Evolutionary conservation across 1,284 basidiomycete genomes (phyloP), one percentile per base, ranked within the genome.

Genomic region (Trametes versicolor): DNA sequence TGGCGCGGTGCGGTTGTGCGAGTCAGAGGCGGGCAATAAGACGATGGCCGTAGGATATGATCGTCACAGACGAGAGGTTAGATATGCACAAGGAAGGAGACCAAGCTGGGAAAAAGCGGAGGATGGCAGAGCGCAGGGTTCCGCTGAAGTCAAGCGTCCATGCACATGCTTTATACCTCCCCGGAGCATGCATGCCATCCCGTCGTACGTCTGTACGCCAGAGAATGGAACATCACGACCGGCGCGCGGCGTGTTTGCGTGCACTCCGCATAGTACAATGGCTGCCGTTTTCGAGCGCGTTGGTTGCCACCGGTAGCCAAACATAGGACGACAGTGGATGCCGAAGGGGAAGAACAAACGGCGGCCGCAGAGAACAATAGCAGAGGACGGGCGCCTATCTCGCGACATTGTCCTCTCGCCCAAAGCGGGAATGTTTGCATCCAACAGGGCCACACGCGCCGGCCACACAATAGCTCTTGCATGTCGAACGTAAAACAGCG

Each of bases 11-110:
- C 36, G 48, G 41, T 49, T 50, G 39, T 34, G 23, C 37, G 54
- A 51, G 47, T 45, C n/a, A 13, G 50, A 51, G 32, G 19, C 8
- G 32, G 12, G 7, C 12, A 37, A 23, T 25, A 49, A 1, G 15
- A 49, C 9, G 48, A 7, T 10, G 48, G 8, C 23, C 7, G 27
- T 58, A 49, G 47, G 25, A 34, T 45, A 59, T 32, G 25, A 50
- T 66, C 70, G 70, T 72, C 69, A 32, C 70, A 64, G 69, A 72
- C 70, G 70, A 70, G 61, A 36, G 41, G 45, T 45, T 60, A 52
- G 51, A 59, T 62, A 60, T 56, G 54, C 58, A 65, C 62, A 70
- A 61, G 52, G 19, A 43, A 43, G 29, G 36, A 9, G 27, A 25
- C 49, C 21, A 34, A 21, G 48, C 47, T 23, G 47, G 25, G 36